phyloP scores from a whole-genome alignment of 2,329 filamentous ascomycete species.

The Colletotrichum sp. region DNA sequence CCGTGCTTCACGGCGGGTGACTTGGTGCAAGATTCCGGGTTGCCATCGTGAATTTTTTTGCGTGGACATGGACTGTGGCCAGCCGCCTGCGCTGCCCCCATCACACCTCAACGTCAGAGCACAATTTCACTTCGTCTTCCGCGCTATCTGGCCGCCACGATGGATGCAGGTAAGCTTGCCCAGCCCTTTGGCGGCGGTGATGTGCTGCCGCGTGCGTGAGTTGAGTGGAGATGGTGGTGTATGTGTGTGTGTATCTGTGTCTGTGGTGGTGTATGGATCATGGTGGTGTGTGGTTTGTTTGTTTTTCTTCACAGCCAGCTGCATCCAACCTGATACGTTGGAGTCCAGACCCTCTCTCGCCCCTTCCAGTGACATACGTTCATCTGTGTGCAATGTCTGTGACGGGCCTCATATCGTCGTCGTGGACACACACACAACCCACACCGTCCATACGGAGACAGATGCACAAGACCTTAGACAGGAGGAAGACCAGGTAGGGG shows the following conservation, averaged over 20 bases:
- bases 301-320: neutral
- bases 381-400: neutral
- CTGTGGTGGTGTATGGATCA: neutral
- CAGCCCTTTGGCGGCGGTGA: neutral
- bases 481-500: neutral
- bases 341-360: neutral
- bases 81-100: neutral
- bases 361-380: neutral
- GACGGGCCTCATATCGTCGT: neutral
- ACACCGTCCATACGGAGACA: neutral
- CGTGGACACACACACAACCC: neutral
- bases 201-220: neutral
- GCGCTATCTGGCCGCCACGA: neutral
- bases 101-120: neutral
- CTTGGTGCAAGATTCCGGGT: neutral
- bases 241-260: neutral
- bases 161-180: neutral
- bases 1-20: neutral
- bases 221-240: neutral
- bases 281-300: neutral
- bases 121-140: neutral
- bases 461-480: neutral
- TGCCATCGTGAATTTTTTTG: neutral
- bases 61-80: neutral
- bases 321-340: neutral